Percentiles rank a stretch among this genome's conserved stretches.
These are phyloP conservation scores for Hypseocharis bilobata DNA, from an alignment of 441 rosid genomes.

Conservation along the genomic window DNA sequence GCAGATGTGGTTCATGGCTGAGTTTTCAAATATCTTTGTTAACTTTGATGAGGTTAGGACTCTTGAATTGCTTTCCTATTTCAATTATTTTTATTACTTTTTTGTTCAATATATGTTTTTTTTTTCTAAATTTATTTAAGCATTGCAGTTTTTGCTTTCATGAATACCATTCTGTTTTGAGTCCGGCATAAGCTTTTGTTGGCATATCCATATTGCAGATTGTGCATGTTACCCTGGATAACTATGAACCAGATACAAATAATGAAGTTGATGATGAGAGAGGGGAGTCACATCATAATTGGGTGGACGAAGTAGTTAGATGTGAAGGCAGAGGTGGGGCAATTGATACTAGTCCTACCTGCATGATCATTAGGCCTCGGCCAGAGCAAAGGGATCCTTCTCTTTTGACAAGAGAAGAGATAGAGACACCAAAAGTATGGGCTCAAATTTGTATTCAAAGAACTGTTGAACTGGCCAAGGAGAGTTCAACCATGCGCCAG, in stretches of 20 bases:
- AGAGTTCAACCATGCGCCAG: slow-evolving; percentile 69
- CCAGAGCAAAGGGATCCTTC: slow-evolving; percentile 71
- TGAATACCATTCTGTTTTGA: neutral
- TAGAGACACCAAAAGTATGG: slow-evolving; percentile 78
- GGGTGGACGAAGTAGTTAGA: slow-evolving; percentile 96
- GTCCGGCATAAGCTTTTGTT: neutral
- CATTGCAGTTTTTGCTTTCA: neutral
- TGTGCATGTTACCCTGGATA: slow-evolving; percentile 65
- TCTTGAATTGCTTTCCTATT: slow-evolving; percentile 1
- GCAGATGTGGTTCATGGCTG: slow-evolving; percentile 91
- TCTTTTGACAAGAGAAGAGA: slow-evolving; percentile 79
- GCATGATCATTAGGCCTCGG: slow-evolving; percentile 45
- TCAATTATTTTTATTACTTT: too few species aligned
- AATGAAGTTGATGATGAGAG: slow-evolving; percentile 44
- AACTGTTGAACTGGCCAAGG: slow-evolving; percentile 83
- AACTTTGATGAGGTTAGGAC: slow-evolving; percentile 66
- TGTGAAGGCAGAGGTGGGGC: slow-evolving; percentile 64
- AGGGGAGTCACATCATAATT: slow-evolving; percentile 60
- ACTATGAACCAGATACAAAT: slow-evolving; percentile 51
- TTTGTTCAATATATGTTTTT: neutral
- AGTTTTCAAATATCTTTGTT: slow-evolving; percentile 61
- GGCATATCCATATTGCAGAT: slow-evolving; percentile 39
- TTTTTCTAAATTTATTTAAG: neutral
- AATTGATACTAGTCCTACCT: slow-evolving; percentile 44
- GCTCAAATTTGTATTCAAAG: slow-evolving; percentile 87